A percentile compares a stretch with the other conserved stretches of the same genome.
Conservation (phyloP, 225 moss, liverwort and hornwort genomes). For the Sphagnum tenellum region DNA sequence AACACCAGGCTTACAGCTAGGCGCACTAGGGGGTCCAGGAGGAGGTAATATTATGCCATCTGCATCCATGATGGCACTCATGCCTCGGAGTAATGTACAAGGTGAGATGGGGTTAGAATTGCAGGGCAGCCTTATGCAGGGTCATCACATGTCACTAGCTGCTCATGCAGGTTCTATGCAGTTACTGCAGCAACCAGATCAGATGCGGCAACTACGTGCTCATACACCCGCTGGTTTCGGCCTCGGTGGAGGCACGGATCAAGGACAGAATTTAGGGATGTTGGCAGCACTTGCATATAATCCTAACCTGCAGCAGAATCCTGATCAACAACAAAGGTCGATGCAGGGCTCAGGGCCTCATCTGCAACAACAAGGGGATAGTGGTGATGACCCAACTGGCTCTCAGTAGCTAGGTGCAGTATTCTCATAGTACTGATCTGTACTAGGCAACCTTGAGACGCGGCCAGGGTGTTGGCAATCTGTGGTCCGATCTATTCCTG, state of each 20-base stretch:
- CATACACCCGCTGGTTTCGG: conserved; percentile 51
- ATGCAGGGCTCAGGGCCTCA: conserved; percentile 60
- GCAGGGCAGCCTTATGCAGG: conserved; percentile 66
- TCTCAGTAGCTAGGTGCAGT: conserved; percentile 46
- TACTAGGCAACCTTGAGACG: no score
- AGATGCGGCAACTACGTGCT: conserved; percentile 19
- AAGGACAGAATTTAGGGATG: conserved; percentile 71
- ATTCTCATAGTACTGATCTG: no score
- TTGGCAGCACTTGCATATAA: conserved; percentile 94
- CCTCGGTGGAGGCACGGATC: conserved; percentile 53
- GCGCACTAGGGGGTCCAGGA: conserved; percentile 48
- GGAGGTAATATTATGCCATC: conserved; percentile 71
- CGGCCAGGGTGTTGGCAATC: no score
- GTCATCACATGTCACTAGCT: conserved; percentile 73
- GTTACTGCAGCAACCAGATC: conserved; percentile 77
- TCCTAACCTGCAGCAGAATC: conserved; percentile 51
- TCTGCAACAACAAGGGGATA: conserved; percentile 87
- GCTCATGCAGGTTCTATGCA: conserved; percentile 46
- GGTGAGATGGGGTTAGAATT: conserved; percentile 95
- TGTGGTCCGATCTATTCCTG: no score
- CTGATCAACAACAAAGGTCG: conserved; percentile 64
- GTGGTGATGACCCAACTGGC: conserved; percentile 95
- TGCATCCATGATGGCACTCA: conserved; percentile 60
- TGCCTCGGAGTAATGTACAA: conserved; percentile 89
- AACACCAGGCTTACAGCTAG: conserved; percentile 70